Evolutionary conservation across 2,329 filamentous ascomycete species (phyloP), one percentile per base, ranked within the genome.

Genomic region (Sporothrix sp.): DNA sequence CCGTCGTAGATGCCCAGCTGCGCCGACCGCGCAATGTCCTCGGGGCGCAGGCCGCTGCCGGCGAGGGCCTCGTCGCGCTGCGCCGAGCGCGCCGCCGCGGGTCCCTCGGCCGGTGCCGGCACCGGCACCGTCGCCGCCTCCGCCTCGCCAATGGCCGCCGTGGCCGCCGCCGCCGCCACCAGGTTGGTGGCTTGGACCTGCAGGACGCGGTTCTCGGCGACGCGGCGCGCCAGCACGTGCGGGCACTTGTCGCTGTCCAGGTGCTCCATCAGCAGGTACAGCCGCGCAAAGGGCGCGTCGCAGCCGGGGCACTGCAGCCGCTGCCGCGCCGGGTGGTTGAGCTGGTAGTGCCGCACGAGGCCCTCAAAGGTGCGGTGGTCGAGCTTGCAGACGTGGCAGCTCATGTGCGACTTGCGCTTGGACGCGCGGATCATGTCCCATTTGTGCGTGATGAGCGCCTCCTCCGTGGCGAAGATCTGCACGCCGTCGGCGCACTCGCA

Each of bases 301-400:
- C 75, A 79, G 23, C 69, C 74, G 1, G 73, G 72, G 43, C 75
- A 79, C 3, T 55, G 42, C 1, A 79, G 63, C 2, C 66, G 53
- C 48, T 74, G 70, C 16, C 62, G 57, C 11, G 64, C 55, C 6
- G 64, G 63, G 51, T 75, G 72, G 10, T 56, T 44, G 70, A 65
- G 58, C 18, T 64, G 61, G 18, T 68, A 63, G 49, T 73, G 71
- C 0, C 54, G 55, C 2, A 57, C 48, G 21, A 66, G 61, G 0
- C 61, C 66, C 1, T 51, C 54, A 38, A 61, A 54, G 1, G 64
- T 66, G 18, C 60, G 57, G 54, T 71, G 71, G 27, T 66, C 60
- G 8, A 59, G 33, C 3, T 65, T 61, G 49, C 71, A 73, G 25
- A 65, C 53, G 21, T 63, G 60, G 60, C 70, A 73, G 52, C 62